Conservation (phyloP, 1,284 basidiomycete species). For the Sporisorium graminicola region DNA sequence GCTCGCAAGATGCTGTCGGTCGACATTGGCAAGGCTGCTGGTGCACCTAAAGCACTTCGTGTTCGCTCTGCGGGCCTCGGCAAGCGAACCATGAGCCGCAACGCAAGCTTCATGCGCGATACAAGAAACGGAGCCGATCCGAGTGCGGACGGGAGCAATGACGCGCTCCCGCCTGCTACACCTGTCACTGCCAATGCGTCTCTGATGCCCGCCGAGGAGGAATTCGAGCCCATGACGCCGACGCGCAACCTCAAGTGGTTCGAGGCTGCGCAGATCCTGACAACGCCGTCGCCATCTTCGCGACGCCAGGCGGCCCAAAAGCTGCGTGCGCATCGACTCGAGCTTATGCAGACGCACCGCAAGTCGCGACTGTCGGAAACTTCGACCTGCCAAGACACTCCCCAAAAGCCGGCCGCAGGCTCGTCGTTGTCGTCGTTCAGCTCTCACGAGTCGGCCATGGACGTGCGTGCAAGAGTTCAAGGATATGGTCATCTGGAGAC, state of each 20-base stretch:
- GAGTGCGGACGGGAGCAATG: slow-evolving; percentile 5
- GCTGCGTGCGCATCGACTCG: slow-evolving; percentile 45
- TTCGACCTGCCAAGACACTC: slow-evolving; percentile 42
- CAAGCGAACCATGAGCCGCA: slow-evolving; percentile 45
- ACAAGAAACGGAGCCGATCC: slow-evolving; percentile 5
- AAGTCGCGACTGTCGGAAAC: slow-evolving; percentile 44
- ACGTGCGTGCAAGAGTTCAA: slow-evolving; percentile 8
- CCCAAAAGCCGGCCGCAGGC: slow-evolving; percentile 25
- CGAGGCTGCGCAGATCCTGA: slow-evolving; percentile 60
- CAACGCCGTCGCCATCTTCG: slow-evolving; percentile 60
- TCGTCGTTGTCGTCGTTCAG: slow-evolving; percentile 2
- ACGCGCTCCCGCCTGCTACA: slow-evolving; percentile 34
- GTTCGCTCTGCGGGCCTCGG: slow-evolving; percentile 45
- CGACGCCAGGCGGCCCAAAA: slow-evolving; percentile 39
- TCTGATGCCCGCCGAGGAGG: slow-evolving; percentile 16
- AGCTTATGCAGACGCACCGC: slow-evolving; percentile 42
- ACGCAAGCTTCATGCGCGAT: slow-evolving; percentile 35
- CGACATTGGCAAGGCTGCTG: slow-evolving; percentile 42
- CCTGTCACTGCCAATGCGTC: slow-evolving; percentile 20
- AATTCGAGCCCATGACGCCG: slow-evolving; percentile 63
- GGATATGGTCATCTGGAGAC: slow-evolving; percentile 53
- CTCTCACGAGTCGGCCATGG: slow-evolving; percentile 15
- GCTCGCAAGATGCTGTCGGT: slow-evolving; percentile 44
- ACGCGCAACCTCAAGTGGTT: slow-evolving; percentile 68
- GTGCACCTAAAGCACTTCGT: slow-evolving; percentile 39